phyloP scores from a whole-genome alignment of 352 stramenopile genomes.

The Hyaloperonospora arabidopsidis region DNA sequence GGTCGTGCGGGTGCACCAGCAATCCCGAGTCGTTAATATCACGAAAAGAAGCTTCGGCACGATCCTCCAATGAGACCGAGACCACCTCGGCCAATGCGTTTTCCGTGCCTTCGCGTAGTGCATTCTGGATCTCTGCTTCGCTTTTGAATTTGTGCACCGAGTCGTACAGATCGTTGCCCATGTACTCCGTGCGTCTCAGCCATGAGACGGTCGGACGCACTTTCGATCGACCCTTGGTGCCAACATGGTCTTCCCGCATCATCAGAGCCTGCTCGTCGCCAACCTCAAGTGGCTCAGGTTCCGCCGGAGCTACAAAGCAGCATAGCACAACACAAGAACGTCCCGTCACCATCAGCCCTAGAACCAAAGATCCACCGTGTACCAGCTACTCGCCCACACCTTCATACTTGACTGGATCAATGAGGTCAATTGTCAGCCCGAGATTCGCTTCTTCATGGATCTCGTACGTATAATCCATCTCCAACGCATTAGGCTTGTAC shows the following conservation, averaged over 20 bases:
- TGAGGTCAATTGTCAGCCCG: conserved; percentile 73
- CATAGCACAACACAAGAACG: conserved; percentile 2
- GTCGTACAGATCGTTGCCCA: conserved; percentile 81
- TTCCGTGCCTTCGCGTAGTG: conserved; percentile 72
- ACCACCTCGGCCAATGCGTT: conserved; percentile 71
- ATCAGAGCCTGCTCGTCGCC: conserved; percentile 70
- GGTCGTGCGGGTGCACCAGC: conserved; percentile 75
- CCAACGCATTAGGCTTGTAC: conserved; percentile 80
- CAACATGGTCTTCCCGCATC: conserved; percentile 61
- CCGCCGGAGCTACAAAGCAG: conserved; percentile 34
- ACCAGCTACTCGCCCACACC: conserved; percentile 20
- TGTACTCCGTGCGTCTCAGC: conserved; percentile 78
- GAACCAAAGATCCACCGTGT: not conserved
- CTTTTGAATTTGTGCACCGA: conserved; percentile 85
- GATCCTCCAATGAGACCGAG: conserved; percentile 58
- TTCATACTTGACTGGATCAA: conserved; percentile 81
- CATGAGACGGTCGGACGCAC: conserved; percentile 66
- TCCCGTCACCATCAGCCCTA: not conserved
- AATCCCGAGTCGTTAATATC: conserved; percentile 58
- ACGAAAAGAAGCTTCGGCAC: conserved; percentile 72
- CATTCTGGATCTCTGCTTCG: conserved; percentile 77
- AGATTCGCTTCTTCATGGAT: conserved; percentile 79
- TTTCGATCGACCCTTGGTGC: conserved; percentile 50
- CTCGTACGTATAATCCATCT: conserved; percentile 82
- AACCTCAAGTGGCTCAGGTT: conserved; percentile 48